Evolutionary conservation across 495 filamentous ascomycete species (phyloP).

Genomic region (Astrocystis sublimbata): DNA sequence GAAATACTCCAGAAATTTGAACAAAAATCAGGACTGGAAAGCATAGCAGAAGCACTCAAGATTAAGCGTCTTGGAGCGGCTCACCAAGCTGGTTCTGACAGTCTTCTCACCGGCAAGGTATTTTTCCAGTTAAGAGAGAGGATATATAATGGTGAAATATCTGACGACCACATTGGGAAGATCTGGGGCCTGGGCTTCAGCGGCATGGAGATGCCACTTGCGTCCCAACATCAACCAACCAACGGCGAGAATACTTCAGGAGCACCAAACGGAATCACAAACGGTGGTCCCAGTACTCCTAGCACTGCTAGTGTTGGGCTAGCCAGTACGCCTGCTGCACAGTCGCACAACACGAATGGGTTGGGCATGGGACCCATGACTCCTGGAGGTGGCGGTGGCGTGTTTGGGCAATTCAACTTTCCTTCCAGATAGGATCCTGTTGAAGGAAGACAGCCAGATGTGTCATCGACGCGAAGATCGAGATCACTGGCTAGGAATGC

Average conservation of each 20-base stretch:
- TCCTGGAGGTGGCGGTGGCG: constrained; percentile 66
- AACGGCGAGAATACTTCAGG: constrained; percentile 38
- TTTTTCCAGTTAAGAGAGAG: constrained; percentile 86
- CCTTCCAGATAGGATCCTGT: constrained; percentile 35
- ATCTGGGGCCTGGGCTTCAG: constrained; percentile 76
- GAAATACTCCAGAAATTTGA: constrained; percentile 78
- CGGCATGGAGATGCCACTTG: constrained; percentile 53
- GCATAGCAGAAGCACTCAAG: constrained; percentile 89
- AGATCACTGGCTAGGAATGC: constrained; percentile 11
- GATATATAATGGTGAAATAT: constrained; percentile 81
- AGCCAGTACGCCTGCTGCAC: constrained; percentile 61
- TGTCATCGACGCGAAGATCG: neutral
- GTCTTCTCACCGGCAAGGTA: constrained; percentile 85
- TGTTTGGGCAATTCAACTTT: constrained; percentile 60
- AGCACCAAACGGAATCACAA: constrained; percentile 52
- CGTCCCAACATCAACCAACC: constrained; percentile 21
- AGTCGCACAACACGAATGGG: constrained; percentile 54
- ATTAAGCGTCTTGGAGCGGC: constrained; percentile 81
- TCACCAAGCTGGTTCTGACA: constrained; percentile 91
- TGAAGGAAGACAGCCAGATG: constrained; percentile 10
- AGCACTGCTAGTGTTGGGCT: constrained; percentile 56
- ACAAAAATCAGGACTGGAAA: constrained; percentile 84
- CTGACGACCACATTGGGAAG: constrained; percentile 74
- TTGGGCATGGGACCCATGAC: constrained; percentile 63
- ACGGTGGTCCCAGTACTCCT: constrained; percentile 73